Percentiles rank a stretch among this genome's conserved stretches.
These are phyloP conservation scores for Russula vinacea DNA, from an alignment of 768 basidiomycete genomes.

Conservation along the genomic window DNA sequence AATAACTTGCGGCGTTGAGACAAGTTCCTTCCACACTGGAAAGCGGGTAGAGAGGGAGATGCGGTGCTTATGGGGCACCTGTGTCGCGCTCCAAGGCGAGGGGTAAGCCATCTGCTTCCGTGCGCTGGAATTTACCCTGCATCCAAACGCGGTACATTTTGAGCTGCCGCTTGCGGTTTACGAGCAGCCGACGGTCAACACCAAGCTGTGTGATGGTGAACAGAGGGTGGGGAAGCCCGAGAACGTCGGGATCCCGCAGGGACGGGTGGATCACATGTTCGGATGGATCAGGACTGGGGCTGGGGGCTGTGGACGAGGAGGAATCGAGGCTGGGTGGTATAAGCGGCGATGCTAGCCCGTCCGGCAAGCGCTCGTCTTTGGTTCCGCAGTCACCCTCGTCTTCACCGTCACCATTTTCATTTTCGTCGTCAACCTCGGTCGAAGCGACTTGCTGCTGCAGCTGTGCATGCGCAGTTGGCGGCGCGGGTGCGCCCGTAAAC, in stretches of 20 bases:
- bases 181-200: constrained; percentile 82
- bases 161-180: constrained; percentile 90
- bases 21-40: background rate
- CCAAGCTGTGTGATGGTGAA: constrained; percentile 85
- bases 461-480: constrained; percentile 33
- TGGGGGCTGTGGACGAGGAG: background rate
- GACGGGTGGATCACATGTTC: constrained; percentile 13
- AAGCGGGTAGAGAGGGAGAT: background rate
- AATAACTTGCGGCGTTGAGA: background rate
- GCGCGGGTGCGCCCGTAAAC: constrained; percentile 62
- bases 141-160: constrained; percentile 99
- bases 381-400: background rate
- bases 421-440: constrained; percentile 35
- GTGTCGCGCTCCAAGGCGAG: background rate
- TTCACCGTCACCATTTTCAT: constrained; percentile 33
- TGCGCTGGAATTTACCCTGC: constrained; percentile 70
- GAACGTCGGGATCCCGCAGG: constrained; percentile 37
- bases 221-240: constrained; percentile 49
- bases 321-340: background rate
- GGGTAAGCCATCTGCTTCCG: background rate
- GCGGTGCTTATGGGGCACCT: background rate
- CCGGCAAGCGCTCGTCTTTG: background rate
- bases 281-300: background rate
- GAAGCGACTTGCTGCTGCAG: constrained; percentile 28
- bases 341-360: background rate